Conservation (phyloP, 2,329 filamentous ascomycete genomes). For the Penicillium glabrum region DNA sequence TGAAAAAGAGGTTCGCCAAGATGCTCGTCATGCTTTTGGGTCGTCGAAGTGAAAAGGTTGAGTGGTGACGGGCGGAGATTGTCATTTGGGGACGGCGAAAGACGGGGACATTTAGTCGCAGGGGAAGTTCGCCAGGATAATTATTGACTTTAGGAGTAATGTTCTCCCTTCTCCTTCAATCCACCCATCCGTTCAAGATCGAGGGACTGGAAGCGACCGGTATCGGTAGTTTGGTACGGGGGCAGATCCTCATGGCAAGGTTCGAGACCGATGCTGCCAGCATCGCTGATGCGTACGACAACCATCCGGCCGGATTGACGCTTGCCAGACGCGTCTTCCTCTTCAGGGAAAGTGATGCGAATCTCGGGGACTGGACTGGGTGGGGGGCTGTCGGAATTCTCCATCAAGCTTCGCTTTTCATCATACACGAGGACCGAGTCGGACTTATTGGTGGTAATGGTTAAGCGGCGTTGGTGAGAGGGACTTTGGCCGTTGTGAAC, state of each 20-base stretch:
- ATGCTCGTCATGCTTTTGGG: constrained; percentile 35
- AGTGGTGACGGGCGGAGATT: neutral
- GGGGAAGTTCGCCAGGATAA: neutral
- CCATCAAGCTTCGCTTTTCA: constrained; percentile 75
- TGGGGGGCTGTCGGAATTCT: constrained; percentile 72
- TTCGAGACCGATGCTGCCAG: constrained; percentile 80
- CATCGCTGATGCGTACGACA: constrained; percentile 86
- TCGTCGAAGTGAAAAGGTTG: constrained; percentile 26
- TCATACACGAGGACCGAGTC: constrained; percentile 75
- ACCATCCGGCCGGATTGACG: constrained; percentile 83
- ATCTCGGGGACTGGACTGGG: constrained; percentile 91
- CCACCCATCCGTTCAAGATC: constrained; percentile 94
- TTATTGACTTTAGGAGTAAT: constrained; percentile 33
- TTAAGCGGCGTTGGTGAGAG: constrained; percentile 57
- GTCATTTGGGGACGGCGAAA: neutral
- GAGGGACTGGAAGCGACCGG: constrained; percentile 82
- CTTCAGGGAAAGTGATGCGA: constrained; percentile 96
- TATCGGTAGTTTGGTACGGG: constrained; percentile 81
- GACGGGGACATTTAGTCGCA: neutral
- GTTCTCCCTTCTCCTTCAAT: constrained; percentile 78
- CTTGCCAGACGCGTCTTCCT: constrained; percentile 75
- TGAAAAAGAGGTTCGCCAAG: constrained; percentile 26
- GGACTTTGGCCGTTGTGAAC: constrained; percentile 64
- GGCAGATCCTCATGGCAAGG: constrained; percentile 78
- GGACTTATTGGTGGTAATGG: constrained; percentile 59